Evolutionary conservation across 2,329 filamentous ascomycete species (phyloP).

Genomic region (Talaromyces sp.): DNA sequence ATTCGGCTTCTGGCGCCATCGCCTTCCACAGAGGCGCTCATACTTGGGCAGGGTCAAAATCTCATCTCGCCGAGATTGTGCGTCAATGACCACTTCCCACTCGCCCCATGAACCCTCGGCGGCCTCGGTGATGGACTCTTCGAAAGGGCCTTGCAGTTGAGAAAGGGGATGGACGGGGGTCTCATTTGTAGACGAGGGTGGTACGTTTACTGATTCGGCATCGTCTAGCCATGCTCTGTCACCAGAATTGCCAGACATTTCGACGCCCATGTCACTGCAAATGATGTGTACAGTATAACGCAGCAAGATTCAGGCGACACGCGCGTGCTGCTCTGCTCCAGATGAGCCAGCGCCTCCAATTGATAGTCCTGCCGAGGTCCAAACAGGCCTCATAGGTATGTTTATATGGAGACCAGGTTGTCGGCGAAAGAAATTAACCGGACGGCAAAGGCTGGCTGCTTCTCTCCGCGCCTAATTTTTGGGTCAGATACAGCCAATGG

Average conservation of each 20-base stretch:
- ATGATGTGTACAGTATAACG: neutral
- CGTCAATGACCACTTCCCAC: constrained; percentile 31
- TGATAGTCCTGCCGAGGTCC: neutral
- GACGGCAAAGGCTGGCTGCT: neutral
- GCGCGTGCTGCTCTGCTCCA: neutral
- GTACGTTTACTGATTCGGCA: neutral
- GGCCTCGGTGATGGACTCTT: constrained; percentile 40
- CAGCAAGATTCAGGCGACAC: neutral
- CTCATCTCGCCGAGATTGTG: constrained; percentile 52
- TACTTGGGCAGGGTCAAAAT: constrained; percentile 64
- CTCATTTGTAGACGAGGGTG: constrained; percentile 5
- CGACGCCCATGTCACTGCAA: neutral
- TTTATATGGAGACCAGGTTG: neutral
- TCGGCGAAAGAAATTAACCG: neutral
- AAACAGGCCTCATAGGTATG: neutral
- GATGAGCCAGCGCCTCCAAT: neutral
- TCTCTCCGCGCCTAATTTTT: neutral
- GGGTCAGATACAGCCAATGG: neutral
- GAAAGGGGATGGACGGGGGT: constrained; percentile 34
- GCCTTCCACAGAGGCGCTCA: constrained; percentile 63
- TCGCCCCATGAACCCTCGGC: constrained; percentile 17
- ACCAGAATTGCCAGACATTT: constrained; percentile 9
- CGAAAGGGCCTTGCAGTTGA: constrained; percentile 40
- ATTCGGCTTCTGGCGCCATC: constrained; percentile 69
- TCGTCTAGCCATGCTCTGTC: constrained; percentile 12